phyloP scores from a whole-genome alignment of 2,329 filamentous ascomycete species.

The Esteya vermicola region DNA sequence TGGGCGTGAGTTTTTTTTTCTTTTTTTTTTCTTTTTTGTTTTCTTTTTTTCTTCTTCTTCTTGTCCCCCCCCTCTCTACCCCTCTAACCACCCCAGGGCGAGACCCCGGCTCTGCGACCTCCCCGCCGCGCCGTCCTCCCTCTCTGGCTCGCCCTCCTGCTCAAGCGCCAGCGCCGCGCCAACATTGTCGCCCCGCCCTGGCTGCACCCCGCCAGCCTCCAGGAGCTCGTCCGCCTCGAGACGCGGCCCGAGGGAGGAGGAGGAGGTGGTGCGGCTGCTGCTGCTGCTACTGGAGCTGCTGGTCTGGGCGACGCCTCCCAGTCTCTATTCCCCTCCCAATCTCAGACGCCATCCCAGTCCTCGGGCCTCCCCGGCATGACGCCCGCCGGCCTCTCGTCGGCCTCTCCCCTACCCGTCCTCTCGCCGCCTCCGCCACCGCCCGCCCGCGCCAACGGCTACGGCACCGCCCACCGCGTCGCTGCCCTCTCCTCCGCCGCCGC shows the following conservation, averaged over 20 bases:
- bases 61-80: constrained; percentile 10
- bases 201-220: constrained; percentile 65
- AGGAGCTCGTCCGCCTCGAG: constrained; percentile 67
- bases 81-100: constrained; percentile 41
- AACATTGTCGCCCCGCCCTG: constrained; percentile 87
- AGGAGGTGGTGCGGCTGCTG: constrained; percentile 19
- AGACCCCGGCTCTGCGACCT: constrained; percentile 61
- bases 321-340: too few relatives aligned
- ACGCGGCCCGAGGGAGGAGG: constrained; percentile 18
- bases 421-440: constrained; percentile 61
- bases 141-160: constrained; percentile 85
- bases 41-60: constrained; percentile 10
- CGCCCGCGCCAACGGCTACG: constrained; percentile 34
- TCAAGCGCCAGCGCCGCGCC: constrained; percentile 86
- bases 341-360: too few relatives aligned
- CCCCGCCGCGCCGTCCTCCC: constrained; percentile 69
- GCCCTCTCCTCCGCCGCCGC: not conserved
- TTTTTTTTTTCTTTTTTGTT: not conserved
- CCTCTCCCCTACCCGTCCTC: too few relatives aligned
- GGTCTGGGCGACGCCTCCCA: constrained; percentile 28
- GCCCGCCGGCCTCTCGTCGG: too few relatives aligned
- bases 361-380: too few relatives aligned
- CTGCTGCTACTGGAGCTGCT: too few relatives aligned
- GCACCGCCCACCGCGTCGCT: constrained; percentile 16
- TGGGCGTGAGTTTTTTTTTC: constrained; percentile 51